Conservation (phyloP, 306 rosid genomes). For the Herpetospermum pedunculosum region DNA sequence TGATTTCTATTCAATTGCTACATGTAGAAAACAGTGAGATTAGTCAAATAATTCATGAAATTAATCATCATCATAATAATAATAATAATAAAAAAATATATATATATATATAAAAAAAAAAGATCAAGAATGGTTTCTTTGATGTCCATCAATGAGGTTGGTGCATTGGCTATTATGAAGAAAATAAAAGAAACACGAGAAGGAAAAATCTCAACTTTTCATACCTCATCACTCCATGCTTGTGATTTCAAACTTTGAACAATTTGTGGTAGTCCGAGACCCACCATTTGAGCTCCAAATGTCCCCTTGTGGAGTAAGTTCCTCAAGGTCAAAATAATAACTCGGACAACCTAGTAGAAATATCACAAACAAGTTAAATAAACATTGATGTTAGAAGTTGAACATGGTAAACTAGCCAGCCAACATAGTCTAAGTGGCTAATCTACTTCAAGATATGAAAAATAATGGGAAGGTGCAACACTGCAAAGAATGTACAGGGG, state of each 20-base stretch:
- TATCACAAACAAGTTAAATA: conserved; percentile 12
- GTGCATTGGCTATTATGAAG: background rate
- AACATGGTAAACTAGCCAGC: background rate
- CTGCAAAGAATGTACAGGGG: background rate
- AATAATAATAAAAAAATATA: too few species aligned
- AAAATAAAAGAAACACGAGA: background rate
- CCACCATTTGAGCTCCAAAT: conserved; percentile 95
- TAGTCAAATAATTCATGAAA: background rate
- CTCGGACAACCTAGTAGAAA: conserved; percentile 86
- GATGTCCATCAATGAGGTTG: background rate
- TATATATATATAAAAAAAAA: too few species aligned
- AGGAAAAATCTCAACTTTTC: conserved; percentile 13
- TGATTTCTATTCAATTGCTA: background rate
- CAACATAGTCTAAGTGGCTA: background rate
- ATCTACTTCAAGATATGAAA: background rate
- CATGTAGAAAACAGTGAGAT: background rate
- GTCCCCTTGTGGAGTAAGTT: conserved; percentile 80
- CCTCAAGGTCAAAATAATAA: conserved; percentile 74
- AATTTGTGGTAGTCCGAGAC: conserved; percentile 79
- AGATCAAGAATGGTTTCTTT: background rate
- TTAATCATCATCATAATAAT: too few species aligned
- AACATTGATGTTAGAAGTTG: background rate
- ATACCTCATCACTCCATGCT: conserved; percentile 99
- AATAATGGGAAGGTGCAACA: background rate
- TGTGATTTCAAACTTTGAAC: conserved; percentile 96